phyloP scores from a whole-genome alignment of 108 stramenopile species.

The Cyclotella cryptica region DNA sequence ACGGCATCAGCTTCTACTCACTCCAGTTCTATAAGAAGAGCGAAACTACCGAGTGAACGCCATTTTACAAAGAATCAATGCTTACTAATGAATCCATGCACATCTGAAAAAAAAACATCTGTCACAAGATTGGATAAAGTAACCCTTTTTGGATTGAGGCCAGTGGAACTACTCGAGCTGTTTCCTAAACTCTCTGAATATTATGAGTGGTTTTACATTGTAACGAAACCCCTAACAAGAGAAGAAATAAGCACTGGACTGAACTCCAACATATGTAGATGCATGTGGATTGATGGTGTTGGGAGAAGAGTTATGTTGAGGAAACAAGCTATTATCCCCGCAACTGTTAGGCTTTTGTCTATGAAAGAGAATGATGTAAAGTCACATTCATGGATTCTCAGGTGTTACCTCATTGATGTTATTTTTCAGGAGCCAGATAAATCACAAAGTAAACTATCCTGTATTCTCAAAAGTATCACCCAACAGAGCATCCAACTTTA shows the following conservation, averaged over 20 bases:
- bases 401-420: no score
- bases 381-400: no score
- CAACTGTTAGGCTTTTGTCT: no score
- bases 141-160: slow-evolving; percentile 25
- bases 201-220: slow-evolving; percentile 10
- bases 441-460: no score
- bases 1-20: no score
- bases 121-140: slow-evolving; percentile 22
- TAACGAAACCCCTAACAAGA: background rate
- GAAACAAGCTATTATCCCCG: no score
- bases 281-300: slow-evolving; percentile 15
- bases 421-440: background rate
- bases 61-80: slow-evolving; percentile 12
- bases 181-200: slow-evolving; percentile 16
- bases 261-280: background rate
- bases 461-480: slow-evolving; percentile 25
- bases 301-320: slow-evolving; percentile 11
- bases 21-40: no score
- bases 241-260: slow-evolving; percentile 7
- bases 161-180: slow-evolving; percentile 17
- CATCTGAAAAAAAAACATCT: background rate
- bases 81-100: background rate
- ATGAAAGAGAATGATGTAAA: no score
- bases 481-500: background rate
- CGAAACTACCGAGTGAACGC: background rate